Conservation (phyloP, 1,139 yeast genomes). For the Tardiomyces digboiensis region DNA sequence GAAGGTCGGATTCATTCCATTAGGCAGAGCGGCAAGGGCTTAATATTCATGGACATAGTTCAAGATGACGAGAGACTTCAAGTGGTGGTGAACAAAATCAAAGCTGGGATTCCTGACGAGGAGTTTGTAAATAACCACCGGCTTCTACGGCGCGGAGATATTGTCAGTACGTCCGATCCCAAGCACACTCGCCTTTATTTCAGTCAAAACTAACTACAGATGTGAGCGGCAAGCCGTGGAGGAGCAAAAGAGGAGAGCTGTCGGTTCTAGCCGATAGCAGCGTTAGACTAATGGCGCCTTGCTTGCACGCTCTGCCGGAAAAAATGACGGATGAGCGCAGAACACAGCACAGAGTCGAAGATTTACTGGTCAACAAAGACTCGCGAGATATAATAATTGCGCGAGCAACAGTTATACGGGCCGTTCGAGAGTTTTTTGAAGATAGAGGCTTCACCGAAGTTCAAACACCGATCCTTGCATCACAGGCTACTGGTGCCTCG, state of each 20-base stretch:
- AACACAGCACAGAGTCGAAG: constrained; percentile 61
- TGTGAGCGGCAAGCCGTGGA: constrained; percentile 4
- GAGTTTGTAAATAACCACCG: constrained; percentile 39
- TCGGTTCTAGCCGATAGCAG: constrained; percentile 52
- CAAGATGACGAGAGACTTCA: constrained; percentile 54
- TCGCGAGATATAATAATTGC: constrained; percentile 42
- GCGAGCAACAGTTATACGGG: constrained; percentile 43
- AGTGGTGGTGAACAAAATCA: constrained; percentile 46
- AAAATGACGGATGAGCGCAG: constrained; percentile 47
- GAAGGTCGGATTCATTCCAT: constrained; percentile 54
- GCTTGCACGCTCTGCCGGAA: constrained; percentile 65
- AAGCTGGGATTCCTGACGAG: constrained; percentile 26
- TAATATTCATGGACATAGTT: constrained; percentile 54
- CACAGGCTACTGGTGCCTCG: constrained; percentile 73
- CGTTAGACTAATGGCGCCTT: constrained; percentile 50
- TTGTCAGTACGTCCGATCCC: constrained; percentile 11
- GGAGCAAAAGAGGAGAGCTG: constrained; percentile 69
- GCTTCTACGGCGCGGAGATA: constrained; percentile 61
- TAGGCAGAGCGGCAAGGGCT: constrained; percentile 55
- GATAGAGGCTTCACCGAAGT: constrained; percentile 64
- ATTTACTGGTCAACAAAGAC: constrained; percentile 52
- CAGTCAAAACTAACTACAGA: neutral
- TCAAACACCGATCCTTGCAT: constrained; percentile 74
- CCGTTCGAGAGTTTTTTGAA: constrained; percentile 49
- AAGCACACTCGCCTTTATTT: neutral